A percentile compares a stretch with the other conserved stretches of the same genome.
These are phyloP conservation scores for Suillus tomentosus DNA, from an alignment of 768 basidiomycete species.

Conservation along the genomic window DNA sequence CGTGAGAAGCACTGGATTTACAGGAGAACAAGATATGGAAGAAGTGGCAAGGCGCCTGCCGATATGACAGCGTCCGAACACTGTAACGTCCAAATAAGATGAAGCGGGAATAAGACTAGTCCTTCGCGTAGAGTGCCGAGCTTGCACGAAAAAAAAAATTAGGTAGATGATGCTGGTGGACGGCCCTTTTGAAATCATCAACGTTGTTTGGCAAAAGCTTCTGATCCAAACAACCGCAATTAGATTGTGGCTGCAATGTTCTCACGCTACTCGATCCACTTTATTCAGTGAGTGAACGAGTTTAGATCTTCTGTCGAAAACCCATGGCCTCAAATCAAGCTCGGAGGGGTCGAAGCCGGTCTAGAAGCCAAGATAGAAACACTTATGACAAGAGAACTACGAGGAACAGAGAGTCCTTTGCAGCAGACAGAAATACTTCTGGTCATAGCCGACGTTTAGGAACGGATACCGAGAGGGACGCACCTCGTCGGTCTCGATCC, in stretches of 20 bases:
- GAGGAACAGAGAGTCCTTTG: not conserved
- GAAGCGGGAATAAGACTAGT: slow-evolving; percentile 2
- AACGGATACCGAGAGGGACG: not conserved
- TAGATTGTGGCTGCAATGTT: not conserved
- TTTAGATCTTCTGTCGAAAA: not conserved
- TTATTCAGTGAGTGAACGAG: not conserved
- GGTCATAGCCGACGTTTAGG: not conserved
- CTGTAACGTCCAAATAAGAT: not conserved
- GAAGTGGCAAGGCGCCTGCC: not conserved
- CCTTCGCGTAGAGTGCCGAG: not conserved
- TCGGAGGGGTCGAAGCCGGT: slow-evolving; percentile 24
- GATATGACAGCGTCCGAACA: not conserved
- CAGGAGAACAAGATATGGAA: not conserved
- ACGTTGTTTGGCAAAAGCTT: slow-evolving; percentile 31
- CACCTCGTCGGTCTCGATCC: slow-evolving; percentile 12
- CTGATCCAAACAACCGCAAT: slow-evolving; percentile 29
- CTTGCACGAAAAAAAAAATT: not conserved
- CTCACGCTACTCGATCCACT: slow-evolving; percentile 3
- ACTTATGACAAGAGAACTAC: not conserved
- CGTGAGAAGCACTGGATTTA: not conserved
- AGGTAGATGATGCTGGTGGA: not conserved
- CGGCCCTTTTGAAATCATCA: not conserved
- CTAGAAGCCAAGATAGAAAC: slow-evolving; percentile 19
- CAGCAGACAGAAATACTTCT: not conserved
- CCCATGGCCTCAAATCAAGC: slow-evolving; percentile 25